Base-by-base conservation (phyloP, 1,139 yeast genomes). In the Geotrichum klebahnii region DNA sequence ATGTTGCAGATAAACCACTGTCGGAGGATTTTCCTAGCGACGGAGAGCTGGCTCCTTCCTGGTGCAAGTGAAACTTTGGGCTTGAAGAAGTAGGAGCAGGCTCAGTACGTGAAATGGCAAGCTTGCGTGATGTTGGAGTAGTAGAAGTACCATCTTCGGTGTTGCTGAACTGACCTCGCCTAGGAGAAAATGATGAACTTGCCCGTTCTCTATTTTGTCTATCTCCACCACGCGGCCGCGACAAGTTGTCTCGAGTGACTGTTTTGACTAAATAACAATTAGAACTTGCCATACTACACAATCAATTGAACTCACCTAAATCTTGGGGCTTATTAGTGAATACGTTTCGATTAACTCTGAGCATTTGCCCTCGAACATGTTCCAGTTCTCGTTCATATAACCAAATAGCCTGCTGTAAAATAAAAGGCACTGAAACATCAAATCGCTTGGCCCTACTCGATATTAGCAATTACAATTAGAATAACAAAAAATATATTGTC, bases 341-440 rank as follows among this genome's bases (percentile, higher is more conserved):
- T 8, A 48, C 33, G 10, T 26, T 44, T 12, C 45, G 34, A 40
- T 43, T 55, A 14, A 61, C 58, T 41, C 49, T 51, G 16, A 56
- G 59, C 71, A 74, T 72, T 31, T 67, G 67, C 3, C 60, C 66
- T 22, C 71, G 61, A 16, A 74, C 65, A 44, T 69, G 69, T 42
- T 71, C 70, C 40, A 74, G 61, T 56, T 74, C 77, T 48, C 65
- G 67, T 53, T 74, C 77, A 51, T 74, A 74, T 3, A 74, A 62
- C 76, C 77, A 72, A 4, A 72, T 73, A 1, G 76, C 75, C 53
- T 74, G 76, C 54, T 73, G 76, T 22, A 73, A 67, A 2, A 74
- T 61, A 50, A 72, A 74, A 5, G 71, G 67, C 5, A 66, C 66
- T 2, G 75, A 64, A 2, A 71, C 77, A 9, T 63, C 59, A 49